These are phyloP conservation scores for Aspergillus felis DNA, from an alignment of 2,329 filamentous ascomycete genomes.

Conservation along the genomic window DNA sequence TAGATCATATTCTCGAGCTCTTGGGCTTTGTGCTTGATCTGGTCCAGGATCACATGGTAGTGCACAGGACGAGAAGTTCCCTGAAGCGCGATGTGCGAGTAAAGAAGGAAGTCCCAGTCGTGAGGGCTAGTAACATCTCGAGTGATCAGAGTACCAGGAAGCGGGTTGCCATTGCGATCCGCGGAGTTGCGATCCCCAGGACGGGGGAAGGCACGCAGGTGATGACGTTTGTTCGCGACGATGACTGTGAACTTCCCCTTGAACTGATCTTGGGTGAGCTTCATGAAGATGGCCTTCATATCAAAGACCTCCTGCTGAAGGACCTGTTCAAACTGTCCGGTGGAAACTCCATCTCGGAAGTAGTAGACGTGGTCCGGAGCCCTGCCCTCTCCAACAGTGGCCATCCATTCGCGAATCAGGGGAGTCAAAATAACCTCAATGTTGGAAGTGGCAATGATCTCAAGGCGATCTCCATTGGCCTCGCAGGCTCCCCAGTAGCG, in stretches of 20 bases:
- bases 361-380: constrained; percentile 77
- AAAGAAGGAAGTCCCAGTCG: constrained; percentile 82
- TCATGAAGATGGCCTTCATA: constrained; percentile 60
- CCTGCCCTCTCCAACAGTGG: constrained; percentile 49
- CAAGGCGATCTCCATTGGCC: constrained; percentile 76
- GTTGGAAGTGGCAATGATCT: constrained; percentile 70
- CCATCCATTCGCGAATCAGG: constrained; percentile 63
- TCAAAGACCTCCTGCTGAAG: constrained; percentile 71
- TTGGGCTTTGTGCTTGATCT: constrained; percentile 63
- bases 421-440: constrained; percentile 62
- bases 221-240: constrained; percentile 88
- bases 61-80: constrained; percentile 90
- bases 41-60: constrained; percentile 85
- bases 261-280: constrained; percentile 33
- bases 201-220: constrained; percentile 85
- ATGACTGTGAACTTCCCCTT: constrained; percentile 75
- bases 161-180: constrained; percentile 75
- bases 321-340: constrained; percentile 79
- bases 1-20: constrained; percentile 86
- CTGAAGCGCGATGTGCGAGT: constrained; percentile 76
- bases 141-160: constrained; percentile 86
- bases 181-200: constrained; percentile 44
- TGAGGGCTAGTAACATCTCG: constrained; percentile 84
- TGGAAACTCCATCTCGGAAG: constrained; percentile 87
- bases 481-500: constrained; percentile 75